Evolutionary conservation across 495 filamentous ascomycete genomes (phyloP), one percentile per base, ranked within the genome.

Genomic region (Antarctomyces pellizariae): DNA sequence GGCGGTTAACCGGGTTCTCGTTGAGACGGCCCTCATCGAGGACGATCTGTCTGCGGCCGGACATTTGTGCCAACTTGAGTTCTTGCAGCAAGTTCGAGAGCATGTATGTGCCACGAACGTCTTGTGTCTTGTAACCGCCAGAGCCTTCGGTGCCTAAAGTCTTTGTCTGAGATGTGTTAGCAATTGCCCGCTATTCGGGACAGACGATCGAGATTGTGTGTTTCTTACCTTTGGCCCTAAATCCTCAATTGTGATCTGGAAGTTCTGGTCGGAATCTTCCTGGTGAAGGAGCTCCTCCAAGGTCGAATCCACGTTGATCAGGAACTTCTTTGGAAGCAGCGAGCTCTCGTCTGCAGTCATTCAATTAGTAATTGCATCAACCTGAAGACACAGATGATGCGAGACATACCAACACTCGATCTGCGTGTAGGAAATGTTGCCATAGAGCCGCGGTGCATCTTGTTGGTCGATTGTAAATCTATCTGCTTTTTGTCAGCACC

Each of bases 201-300:
- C 6, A 28, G 22, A 29, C 20, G 22, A 32, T 15, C 12, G 17
- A 5, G n/a, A 23, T 22, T 16, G n/a, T 11, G 22, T 13, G 22
- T 31, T 9, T 17, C 52, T 29, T 47, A 84, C 80, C 69, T 97
- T 97, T 11, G 86, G 86, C 7, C 86, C 86, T 31, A 57, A 52
- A 52, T 95, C 86, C 44, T 95, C 84, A 37, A 95, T 89, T 3
- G 86, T 95, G 43, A 97, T 97, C 47, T 93, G 79, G 53, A 71
- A 71, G 44, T 95, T 90, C 11, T 58, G 52, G 47, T 97, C 80
- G 2, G 80, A 83, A 39, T 95, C 86, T 43, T 97, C 86, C 26
- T 73, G 68, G 19, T 64, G 60, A 16, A 76, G 53, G 14, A 97
- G 57, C 14, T 56, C 59, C 24, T 71, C 52, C 11, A 84, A 56